These are phyloP conservation scores for Passiflora organensis DNA, from an alignment of 345 rosid genomes.

Conservation along the genomic window DNA sequence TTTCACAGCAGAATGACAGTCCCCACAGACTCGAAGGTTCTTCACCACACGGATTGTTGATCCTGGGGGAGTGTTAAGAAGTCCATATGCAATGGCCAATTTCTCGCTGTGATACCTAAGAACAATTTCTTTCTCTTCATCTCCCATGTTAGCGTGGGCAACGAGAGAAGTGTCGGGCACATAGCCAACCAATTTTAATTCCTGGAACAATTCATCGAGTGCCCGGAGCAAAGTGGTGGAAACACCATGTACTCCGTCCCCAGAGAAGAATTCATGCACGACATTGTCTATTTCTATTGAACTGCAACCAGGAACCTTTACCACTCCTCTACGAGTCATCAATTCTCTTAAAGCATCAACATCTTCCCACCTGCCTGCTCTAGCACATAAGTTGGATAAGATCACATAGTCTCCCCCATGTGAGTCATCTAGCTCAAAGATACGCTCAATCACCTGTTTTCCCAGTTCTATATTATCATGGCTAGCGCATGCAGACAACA, in stretches of 20 bases:
- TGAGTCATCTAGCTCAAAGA: conserved; percentile 25
- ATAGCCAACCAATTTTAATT: conserved; percentile 23
- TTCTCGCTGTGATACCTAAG: conserved; percentile 26
- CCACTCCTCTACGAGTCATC: conserved; percentile 49
- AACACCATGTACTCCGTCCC: conserved; percentile 16
- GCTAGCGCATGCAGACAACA: conserved; percentile 31
- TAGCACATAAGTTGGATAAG: conserved; percentile 57
- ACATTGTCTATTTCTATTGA: conserved; percentile 17
- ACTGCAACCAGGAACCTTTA: conserved; percentile 24
- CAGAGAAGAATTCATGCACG: conserved; percentile 28
- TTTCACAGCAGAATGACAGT: conserved; percentile 31
- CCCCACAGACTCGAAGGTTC: conserved; percentile 28
- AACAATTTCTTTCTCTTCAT: conserved; percentile 18
- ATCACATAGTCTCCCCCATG: conserved; percentile 34
- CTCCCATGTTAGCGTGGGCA: conserved; percentile 17
- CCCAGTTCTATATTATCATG: conserved; percentile 23
- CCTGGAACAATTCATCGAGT: conserved; percentile 18
- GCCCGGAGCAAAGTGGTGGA: conserved; percentile 13
- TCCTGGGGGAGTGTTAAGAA: conserved; percentile 19
- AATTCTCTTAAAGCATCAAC: conserved; percentile 50
- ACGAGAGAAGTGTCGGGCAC: conserved; percentile 21
- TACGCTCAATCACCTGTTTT: conserved; percentile 15
- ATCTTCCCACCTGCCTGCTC: conserved; percentile 65
- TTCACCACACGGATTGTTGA: conserved; percentile 25
- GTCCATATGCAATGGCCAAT: conserved; percentile 20